Evolutionary conservation across 805 yeast species (phyloP).

Genomic region (Lipomyces orientalis): DNA sequence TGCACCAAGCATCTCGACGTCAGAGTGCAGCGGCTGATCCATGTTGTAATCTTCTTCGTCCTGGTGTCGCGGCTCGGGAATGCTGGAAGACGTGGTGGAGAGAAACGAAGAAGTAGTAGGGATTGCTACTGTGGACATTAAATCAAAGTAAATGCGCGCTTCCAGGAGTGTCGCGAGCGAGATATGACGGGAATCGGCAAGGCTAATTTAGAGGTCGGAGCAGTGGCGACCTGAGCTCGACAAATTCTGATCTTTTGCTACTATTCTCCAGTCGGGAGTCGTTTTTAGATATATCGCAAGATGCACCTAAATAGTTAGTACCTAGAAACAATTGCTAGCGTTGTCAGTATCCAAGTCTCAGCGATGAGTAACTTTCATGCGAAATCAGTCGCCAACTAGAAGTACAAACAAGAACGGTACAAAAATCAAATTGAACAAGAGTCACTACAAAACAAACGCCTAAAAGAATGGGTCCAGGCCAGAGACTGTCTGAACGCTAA

Average conservation of each 20-base stretch:
- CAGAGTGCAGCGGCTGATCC: conserved; percentile 16
- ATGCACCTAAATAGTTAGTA: neutral
- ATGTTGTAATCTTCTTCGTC: conserved; percentile 3
- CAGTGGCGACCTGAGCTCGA: neutral
- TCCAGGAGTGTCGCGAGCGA: neutral
- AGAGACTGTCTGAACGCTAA: neutral
- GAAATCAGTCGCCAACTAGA: neutral
- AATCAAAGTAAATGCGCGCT: neutral
- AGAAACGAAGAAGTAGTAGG: conserved; percentile 5
- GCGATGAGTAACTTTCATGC: neutral
- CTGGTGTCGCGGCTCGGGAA: neutral
- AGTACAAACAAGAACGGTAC: neutral
- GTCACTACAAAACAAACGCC: neutral
- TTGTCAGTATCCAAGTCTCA: neutral
- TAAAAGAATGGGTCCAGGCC: neutral
- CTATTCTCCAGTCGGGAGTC: neutral
- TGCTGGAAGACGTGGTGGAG: neutral
- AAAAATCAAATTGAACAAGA: neutral
- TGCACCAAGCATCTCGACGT: conserved; percentile 19
- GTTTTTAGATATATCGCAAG: neutral
- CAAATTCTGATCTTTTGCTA: neutral
- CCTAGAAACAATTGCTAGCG: neutral
- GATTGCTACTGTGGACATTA: conserved; percentile 10
- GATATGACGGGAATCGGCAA: neutral
- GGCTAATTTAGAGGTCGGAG: neutral